A percentile compares a stretch with the other conserved stretches of the same genome.
These are phyloP conservation scores for Volvariella volvacea DNA, from an alignment of 1,284 basidiomycete species.

Conservation along the genomic window DNA sequence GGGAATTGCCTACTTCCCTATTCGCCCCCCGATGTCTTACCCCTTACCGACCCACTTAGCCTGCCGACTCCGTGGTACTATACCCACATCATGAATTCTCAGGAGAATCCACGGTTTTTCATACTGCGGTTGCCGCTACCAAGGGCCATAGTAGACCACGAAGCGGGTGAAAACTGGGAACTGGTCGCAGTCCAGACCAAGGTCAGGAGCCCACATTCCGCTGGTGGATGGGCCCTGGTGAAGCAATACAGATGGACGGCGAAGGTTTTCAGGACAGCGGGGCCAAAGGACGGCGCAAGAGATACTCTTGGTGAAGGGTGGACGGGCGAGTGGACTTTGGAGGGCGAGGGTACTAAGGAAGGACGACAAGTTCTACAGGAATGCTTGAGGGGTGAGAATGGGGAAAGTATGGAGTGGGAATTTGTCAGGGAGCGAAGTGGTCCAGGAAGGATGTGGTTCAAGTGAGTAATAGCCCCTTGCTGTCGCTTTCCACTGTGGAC, in stretches of 20 bases:
- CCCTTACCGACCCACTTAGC: constrained; percentile 46
- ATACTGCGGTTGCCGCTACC: constrained; percentile 35
- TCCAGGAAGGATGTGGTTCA: constrained; percentile 56
- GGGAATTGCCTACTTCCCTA: constrained; percentile 53
- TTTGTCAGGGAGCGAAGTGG: constrained; percentile 55
- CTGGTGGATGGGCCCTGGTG: constrained; percentile 46
- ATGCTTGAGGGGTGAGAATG: constrained; percentile 34
- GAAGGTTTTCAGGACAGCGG: constrained; percentile 29
- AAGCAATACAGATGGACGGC: constrained; percentile 59
- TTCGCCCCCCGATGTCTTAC: constrained; percentile 42
- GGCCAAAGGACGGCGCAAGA: constrained; percentile 23
- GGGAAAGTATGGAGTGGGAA: constrained; percentile 44
- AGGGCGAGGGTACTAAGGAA: constrained; percentile 67
- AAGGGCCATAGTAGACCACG: constrained; percentile 37
- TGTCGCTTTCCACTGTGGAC: background rate
- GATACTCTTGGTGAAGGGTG: constrained; percentile 52
- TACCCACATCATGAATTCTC: constrained; percentile 50
- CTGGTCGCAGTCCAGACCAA: constrained; percentile 14
- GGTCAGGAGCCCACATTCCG: constrained; percentile 52
- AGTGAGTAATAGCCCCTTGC: constrained; percentile 30
- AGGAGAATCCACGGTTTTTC: constrained; percentile 40
- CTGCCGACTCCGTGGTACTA: constrained; percentile 72
- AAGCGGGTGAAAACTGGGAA: constrained; percentile 23
- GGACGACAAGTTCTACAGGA: constrained; percentile 51
- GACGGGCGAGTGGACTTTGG: constrained; percentile 70